Base-by-base conservation (phyloP, 1,139 yeast genomes). In the Saccharomyces hybrid region DNA sequence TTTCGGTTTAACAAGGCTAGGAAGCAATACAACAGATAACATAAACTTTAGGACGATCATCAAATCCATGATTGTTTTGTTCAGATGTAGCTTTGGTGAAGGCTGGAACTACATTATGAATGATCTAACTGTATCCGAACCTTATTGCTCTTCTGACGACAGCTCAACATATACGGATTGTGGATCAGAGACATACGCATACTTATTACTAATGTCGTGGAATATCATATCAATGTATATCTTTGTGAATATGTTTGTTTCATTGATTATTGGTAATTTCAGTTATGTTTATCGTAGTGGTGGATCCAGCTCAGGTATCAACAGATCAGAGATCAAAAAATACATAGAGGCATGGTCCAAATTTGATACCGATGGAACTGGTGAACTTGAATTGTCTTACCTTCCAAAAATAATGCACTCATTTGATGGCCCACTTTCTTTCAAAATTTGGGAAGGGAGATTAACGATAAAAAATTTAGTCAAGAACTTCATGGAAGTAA, bases 21-120 rank as follows among this genome's bases (percentile, higher is more conserved):
- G 98, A 0, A 78, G 83, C 0, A 82, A 87, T 63, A 88, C 96
- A 0, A 72, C 84, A 0, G 83, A 79, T n/a, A 85, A 84, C 61
- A 67, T 85, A 48, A 91, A 93, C 64, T 78, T 90, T 58, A 74
- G 99, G 58, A 85, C 96, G 0, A 91, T 93, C 1, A 88, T 96
- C 0, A 90, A 89, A 62, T 20, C 23, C 4, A 20, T 20, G 23
- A 20, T 20, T 20, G 23, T 20, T 20, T 20, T 20, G 23, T 20
- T 81, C 96, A 79, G 91, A 59, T 83, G 87, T 76, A 87, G 96
- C 72, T 89, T 93, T 70, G 99, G 98, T 11, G 98, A 93, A 71
- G 96, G 96, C 1, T 93, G 99, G 99, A 93, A 93, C 66, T 82
- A 86, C 64, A 78, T 88, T 46, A 84, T 93, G 93, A 76, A 77